phyloP scores from a whole-genome alignment of 2,329 filamentous ascomycete species.

The Diaporthe ampelina region DNA sequence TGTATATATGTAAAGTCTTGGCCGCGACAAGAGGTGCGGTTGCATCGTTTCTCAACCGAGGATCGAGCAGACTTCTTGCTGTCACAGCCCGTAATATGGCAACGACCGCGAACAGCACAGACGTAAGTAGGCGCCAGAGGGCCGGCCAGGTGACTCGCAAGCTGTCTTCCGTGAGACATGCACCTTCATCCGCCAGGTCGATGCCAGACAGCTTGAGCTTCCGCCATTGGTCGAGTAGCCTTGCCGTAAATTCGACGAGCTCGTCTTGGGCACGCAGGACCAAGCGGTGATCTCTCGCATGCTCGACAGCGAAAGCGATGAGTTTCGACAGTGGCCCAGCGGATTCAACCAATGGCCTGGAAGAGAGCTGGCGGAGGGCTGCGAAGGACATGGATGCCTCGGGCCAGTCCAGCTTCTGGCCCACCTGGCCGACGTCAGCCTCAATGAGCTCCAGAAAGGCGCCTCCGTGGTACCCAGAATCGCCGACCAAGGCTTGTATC shows the following conservation, averaged over 20 bases:
- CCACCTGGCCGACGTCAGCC: constrained; percentile 71
- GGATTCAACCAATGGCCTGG: constrained; percentile 73
- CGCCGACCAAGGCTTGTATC: constrained; percentile 76
- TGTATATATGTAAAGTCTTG: constrained; percentile 79
- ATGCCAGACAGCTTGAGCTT: constrained; percentile 80
- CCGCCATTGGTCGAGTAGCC: constrained; percentile 79
- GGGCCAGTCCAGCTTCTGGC: constrained; percentile 75
- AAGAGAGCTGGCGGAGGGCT: constrained; percentile 70
- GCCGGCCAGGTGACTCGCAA: constrained; percentile 75
- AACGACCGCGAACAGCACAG: constrained; percentile 81
- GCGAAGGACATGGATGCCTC: constrained; percentile 71
- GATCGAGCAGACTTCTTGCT: constrained; percentile 71
- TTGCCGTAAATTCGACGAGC: constrained; percentile 75
- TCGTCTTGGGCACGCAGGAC: constrained; percentile 63
- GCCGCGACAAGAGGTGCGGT: constrained; percentile 75
- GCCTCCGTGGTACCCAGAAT: constrained; percentile 81
- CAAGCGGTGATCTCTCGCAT: constrained; percentile 52
- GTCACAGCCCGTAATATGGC: constrained; percentile 82
- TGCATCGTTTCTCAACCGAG: constrained; percentile 58
- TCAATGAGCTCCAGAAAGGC: constrained; percentile 81
- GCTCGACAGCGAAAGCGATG: constrained; percentile 73
- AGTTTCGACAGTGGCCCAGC: constrained; percentile 78
- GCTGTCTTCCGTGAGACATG: constrained; percentile 75
- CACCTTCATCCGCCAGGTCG: constrained; percentile 75
- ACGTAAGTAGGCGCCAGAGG: constrained; percentile 82